A percentile compares a stretch with the other conserved stretches of the same genome.
Conservation (phyloP, 352 stramenopile genomes). For the Pythium volutum region DNA sequence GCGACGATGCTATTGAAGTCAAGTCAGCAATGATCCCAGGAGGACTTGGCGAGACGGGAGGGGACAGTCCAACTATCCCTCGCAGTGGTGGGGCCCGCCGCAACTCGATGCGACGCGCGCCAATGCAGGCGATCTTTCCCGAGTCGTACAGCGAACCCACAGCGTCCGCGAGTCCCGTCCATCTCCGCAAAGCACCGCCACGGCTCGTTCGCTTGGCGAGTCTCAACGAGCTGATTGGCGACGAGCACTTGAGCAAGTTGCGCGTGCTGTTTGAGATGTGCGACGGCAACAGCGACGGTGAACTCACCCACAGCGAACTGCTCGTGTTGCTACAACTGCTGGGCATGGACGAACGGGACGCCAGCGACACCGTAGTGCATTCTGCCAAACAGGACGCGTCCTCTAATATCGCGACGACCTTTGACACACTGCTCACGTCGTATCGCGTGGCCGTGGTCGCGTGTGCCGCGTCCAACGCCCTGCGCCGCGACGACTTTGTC, state of each 20-base stretch:
- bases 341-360: conserved; percentile 19
- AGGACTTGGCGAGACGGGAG: not conserved
- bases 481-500: conserved; percentile 33
- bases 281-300: conserved; percentile 36
- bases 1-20: not conserved
- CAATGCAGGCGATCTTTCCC: conserved; percentile 1
- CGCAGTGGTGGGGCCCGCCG: not conserved
- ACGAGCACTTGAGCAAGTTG: conserved; percentile 30
- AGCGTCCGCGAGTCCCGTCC: not conserved
- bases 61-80: not conserved
- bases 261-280: conserved; percentile 32
- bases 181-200: not conserved
- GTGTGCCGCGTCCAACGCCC: conserved; percentile 6
- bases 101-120: not conserved
- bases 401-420: not conserved
- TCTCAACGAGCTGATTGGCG: not conserved
- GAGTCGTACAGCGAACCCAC: conserved; percentile 1
- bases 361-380: not conserved
- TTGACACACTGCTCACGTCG: conserved; percentile 7
- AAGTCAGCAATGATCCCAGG: not conserved
- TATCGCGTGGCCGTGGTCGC: conserved; percentile 13
- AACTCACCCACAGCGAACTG: conserved; percentile 29
- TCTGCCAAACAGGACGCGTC: not conserved
- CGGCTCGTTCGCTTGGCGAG: conserved; percentile 3
- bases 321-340: conserved; percentile 29